Evolutionary conservation across 2,329 filamentous ascomycete genomes (phyloP).

Genomic region (Elsinoe perseae): DNA sequence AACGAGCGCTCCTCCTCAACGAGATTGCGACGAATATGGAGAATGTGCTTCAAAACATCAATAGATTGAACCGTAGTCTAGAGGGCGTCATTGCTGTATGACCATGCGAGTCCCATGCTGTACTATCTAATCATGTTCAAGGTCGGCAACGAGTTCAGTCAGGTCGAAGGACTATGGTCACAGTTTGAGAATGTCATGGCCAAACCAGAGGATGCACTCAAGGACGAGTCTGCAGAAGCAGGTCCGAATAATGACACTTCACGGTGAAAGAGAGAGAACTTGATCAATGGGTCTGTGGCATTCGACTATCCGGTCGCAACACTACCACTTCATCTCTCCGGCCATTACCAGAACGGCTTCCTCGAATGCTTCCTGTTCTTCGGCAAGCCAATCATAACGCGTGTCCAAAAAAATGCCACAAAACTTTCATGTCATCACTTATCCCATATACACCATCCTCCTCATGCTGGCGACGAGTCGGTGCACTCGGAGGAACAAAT

Average conservation of each 20-base stretch:
- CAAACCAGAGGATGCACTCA: conserved; percentile 39
- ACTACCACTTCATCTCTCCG: not conserved
- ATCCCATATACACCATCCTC: conserved; percentile 12
- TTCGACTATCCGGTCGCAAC: not conserved
- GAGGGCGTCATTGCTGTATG: conserved; percentile 82
- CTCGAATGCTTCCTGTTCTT: conserved; percentile 4
- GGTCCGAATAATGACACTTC: not conserved
- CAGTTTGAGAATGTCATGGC: conserved; percentile 96
- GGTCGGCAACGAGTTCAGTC: conserved; percentile 92
- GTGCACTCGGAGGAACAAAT: not conserved
- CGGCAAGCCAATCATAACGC: not conserved
- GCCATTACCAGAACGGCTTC: conserved; percentile 15
- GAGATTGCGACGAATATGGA: conserved; percentile 74
- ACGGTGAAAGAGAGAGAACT: not conserved
- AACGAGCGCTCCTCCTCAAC: conserved; percentile 61
- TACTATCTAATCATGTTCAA: conserved; percentile 27
- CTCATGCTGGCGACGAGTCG: conserved; percentile 8
- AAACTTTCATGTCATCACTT: conserved; percentile 5
- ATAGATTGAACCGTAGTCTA: conserved; percentile 84
- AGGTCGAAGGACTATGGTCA: conserved; percentile 92
- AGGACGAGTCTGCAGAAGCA: not conserved
- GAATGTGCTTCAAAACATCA: conserved; percentile 89
- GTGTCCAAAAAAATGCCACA: conserved; percentile 5
- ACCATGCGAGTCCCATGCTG: conserved; percentile 16
- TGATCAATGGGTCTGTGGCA: conserved; percentile 7